Evolutionary conservation across 805 yeast genomes (phyloP).

Genomic region (Lachancea meyersii): DNA sequence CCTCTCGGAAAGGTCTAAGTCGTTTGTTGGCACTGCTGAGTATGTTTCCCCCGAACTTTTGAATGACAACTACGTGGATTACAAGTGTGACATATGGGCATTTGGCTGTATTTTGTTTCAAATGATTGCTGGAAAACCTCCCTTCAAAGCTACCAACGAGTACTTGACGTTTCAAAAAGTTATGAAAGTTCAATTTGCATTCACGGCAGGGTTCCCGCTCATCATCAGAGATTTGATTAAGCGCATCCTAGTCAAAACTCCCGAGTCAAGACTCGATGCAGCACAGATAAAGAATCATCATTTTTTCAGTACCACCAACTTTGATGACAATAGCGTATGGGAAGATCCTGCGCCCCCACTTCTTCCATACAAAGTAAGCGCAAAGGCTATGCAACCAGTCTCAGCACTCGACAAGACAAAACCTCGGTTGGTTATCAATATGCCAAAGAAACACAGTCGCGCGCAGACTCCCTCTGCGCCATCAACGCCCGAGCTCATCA

Average conservation of each 20-base stretch:
- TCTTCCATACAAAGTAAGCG: constrained; percentile 67
- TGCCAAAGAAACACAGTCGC: constrained; percentile 20
- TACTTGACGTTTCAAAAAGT: constrained; percentile 77
- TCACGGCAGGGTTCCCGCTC: constrained; percentile 78
- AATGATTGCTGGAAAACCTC: constrained; percentile 90
- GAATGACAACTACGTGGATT: constrained; percentile 74
- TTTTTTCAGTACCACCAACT: constrained; percentile 53
- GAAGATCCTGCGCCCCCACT: constrained; percentile 51
- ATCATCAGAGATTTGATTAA: constrained; percentile 67
- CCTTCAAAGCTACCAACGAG: constrained; percentile 79
- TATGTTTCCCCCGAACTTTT: constrained; percentile 77
- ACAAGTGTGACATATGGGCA: constrained; percentile 97
- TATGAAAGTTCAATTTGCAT: constrained; percentile 72
- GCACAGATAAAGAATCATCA: constrained; percentile 54
- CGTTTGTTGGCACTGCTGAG: constrained; percentile 84
- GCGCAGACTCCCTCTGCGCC: constrained; percentile 14
- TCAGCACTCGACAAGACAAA: constrained; percentile 42
- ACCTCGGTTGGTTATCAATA: constrained; percentile 7
- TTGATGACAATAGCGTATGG: constrained; percentile 57
- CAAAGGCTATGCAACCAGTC: constrained; percentile 72
- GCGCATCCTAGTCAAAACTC: constrained; percentile 56
- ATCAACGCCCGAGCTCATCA: constrained; percentile 1
- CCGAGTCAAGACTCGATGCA: constrained; percentile 55
- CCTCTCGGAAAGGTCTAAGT: constrained; percentile 60
- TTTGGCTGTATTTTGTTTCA: constrained; percentile 94